Conservation (phyloP, 2,329 filamentous ascomycete species). For the Beauveria asiatica region DNA sequence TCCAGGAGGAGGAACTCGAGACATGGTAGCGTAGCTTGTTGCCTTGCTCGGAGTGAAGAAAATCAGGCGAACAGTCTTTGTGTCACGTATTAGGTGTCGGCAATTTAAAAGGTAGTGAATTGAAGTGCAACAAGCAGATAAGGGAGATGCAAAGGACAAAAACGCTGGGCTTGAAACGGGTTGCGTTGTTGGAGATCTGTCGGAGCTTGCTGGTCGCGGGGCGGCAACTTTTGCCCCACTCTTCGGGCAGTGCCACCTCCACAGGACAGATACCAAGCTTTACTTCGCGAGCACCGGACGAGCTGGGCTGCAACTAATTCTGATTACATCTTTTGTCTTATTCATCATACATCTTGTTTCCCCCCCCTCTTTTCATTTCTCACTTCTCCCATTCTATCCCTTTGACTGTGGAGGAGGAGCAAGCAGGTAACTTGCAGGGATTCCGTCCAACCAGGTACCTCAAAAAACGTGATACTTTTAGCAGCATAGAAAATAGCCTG, state of each 20-base stretch:
- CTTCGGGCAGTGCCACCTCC: slow-evolving; percentile 1
- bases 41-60: background rate
- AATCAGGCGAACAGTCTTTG: background rate
- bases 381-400: too few relatives aligned
- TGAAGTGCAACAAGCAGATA: background rate
- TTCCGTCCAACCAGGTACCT: too few relatives aligned
- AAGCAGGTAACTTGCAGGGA: too few relatives aligned
- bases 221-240: slow-evolving; percentile 7
- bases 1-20: slow-evolving; percentile 11
- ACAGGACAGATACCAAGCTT: background rate
- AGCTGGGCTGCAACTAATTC: background rate
- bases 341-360: too few relatives aligned
- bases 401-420: too few relatives aligned
- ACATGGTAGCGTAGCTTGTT: slow-evolving; percentile 8
- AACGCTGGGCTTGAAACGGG: background rate
- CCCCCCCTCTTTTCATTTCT: too few relatives aligned
- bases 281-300: background rate
- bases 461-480: too few relatives aligned
- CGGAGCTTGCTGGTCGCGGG: slow-evolving; percentile 5
- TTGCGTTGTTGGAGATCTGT: slow-evolving; percentile 10
- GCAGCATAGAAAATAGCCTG: too few relatives aligned
- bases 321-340: background rate
- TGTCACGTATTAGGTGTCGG: background rate
- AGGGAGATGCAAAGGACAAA: background rate
- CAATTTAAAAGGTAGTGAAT: background rate